These are phyloP conservation scores for Globisporangium takayamanum DNA, from an alignment of 352 stramenopile species.

Conservation along the genomic window DNA sequence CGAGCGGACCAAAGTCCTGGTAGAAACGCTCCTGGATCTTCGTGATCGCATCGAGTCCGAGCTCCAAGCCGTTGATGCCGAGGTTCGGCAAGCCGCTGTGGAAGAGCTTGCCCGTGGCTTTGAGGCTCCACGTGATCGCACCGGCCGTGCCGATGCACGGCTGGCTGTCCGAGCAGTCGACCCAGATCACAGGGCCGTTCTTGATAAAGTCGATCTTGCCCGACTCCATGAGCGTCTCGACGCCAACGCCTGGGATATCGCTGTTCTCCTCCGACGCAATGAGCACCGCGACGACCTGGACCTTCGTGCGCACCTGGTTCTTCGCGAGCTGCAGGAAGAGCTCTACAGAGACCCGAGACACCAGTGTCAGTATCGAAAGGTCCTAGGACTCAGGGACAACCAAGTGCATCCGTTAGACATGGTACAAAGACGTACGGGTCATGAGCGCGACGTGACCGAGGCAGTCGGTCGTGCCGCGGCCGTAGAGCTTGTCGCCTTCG, in stretches of 20 bases:
- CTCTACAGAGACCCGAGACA: conserved; percentile 15
- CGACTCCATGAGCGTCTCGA: conserved; percentile 85
- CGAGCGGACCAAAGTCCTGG: conserved; percentile 76
- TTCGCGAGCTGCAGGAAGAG: conserved; percentile 74
- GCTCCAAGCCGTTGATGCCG: conserved; percentile 87
- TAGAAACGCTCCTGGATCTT: conserved; percentile 90
- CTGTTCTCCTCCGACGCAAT: conserved; percentile 88
- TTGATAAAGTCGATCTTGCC: conserved; percentile 91
- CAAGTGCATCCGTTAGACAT: background rate
- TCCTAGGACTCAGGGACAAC: background rate
- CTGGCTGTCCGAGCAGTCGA: conserved; percentile 90
- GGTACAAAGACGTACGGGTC: conserved; percentile 32
- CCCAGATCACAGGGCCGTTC: conserved; percentile 89
- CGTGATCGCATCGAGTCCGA: conserved; percentile 79
- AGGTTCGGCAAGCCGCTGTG: conserved; percentile 87
- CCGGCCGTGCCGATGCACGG: conserved; percentile 90
- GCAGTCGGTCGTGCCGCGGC: conserved; percentile 90
- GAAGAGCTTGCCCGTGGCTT: conserved; percentile 89
- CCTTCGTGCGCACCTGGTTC: conserved; percentile 61
- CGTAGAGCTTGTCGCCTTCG: conserved; percentile 90
- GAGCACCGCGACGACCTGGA: conserved; percentile 82
- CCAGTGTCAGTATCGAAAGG: too few species aligned
- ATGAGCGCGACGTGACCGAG: conserved; percentile 90
- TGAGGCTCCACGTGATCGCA: conserved; percentile 85
- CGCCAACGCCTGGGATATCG: conserved; percentile 80